phyloP scores from a whole-genome alignment of 1,284 basidiomycete species.

The Malassezia furfur region DNA sequence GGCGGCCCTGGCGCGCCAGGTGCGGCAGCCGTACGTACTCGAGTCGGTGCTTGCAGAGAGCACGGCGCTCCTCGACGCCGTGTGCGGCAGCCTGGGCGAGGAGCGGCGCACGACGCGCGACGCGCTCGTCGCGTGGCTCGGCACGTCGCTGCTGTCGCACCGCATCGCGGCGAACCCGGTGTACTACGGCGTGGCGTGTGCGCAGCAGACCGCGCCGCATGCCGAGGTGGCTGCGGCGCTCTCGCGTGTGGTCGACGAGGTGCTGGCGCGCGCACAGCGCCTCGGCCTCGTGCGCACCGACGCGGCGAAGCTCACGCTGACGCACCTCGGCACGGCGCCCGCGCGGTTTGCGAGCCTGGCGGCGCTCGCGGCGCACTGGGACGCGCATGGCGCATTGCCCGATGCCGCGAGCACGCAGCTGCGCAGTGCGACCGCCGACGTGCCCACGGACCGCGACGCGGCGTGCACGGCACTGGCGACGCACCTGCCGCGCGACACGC shows the following conservation, averaged over 20 bases:
- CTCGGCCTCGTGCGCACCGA: constrained; percentile 3
- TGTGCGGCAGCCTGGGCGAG: constrained; percentile 17
- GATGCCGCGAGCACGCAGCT: background rate
- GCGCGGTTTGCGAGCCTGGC: background rate
- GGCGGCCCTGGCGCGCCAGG: constrained; percentile 64
- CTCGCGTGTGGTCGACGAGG: constrained; percentile 15
- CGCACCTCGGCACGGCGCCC: background rate
- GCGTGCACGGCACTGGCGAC: background rate
- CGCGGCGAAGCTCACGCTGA: background rate
- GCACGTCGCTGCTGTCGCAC: constrained; percentile 70
- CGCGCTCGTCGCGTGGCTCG: constrained; percentile 66
- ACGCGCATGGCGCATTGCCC: background rate
- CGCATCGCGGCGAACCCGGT: constrained; percentile 70
- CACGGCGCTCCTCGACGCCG: constrained; percentile 24
- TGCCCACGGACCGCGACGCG: background rate
- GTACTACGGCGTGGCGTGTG: constrained; percentile 61
- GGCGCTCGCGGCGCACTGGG: background rate
- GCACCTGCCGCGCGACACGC: background rate
- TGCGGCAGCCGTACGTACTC: constrained; percentile 75
- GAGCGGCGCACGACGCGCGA: constrained; percentile 51
- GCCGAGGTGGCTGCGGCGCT: constrained; percentile 18
- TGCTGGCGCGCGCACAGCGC: background rate
- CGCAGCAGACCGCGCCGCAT: constrained; percentile 22
- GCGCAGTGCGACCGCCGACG: background rate
- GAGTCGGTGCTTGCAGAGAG: constrained; percentile 67